phyloP scores from a whole-genome alignment of 371 early-diverging fungal genomes.

The Syncephalastrum monosporum region DNA sequence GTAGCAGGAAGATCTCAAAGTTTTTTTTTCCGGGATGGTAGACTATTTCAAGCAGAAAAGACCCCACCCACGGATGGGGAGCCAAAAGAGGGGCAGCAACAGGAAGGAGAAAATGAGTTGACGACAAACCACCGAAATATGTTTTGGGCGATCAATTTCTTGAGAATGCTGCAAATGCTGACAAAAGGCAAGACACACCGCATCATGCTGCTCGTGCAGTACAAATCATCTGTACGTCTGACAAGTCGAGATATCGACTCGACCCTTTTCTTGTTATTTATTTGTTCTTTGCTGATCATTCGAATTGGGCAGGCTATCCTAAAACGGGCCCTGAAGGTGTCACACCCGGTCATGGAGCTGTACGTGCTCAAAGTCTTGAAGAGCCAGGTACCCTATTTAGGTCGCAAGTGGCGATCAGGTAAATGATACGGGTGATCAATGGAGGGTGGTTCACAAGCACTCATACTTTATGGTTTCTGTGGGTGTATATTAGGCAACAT shows the following conservation, averaged over 20 bases:
- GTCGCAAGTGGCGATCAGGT: constrained; percentile 81
- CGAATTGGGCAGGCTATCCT: constrained; percentile 54
- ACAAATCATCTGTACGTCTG: constrained; percentile 72
- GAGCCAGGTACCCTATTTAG: constrained; percentile 76
- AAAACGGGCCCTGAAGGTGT: constrained; percentile 72
- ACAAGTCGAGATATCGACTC: too few relatives aligned
- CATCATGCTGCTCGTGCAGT: constrained; percentile 76
- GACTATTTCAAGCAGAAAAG: constrained; percentile 32
- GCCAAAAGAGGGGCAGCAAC: constrained; percentile 2
- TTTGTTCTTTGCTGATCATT: background rate
- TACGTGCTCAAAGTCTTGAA: constrained; percentile 81
- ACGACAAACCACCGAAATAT: constrained; percentile 58
- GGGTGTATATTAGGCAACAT: constrained; percentile 56
- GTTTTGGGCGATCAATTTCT: constrained; percentile 72
- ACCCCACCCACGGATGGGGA: background rate
- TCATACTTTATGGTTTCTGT: background rate
- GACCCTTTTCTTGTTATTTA: background rate
- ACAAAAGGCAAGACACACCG: constrained; percentile 79
- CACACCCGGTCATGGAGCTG: constrained; percentile 63
- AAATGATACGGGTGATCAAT: constrained; percentile 20
- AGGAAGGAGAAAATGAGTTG: background rate
- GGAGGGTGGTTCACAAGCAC: background rate
- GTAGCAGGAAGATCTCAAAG: background rate
- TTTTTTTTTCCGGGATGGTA: constrained; percentile 9
- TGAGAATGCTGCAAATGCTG: constrained; percentile 79